Base-by-base conservation (phyloP, 179 eudicot species). In the Actinidia arguta region DNA sequence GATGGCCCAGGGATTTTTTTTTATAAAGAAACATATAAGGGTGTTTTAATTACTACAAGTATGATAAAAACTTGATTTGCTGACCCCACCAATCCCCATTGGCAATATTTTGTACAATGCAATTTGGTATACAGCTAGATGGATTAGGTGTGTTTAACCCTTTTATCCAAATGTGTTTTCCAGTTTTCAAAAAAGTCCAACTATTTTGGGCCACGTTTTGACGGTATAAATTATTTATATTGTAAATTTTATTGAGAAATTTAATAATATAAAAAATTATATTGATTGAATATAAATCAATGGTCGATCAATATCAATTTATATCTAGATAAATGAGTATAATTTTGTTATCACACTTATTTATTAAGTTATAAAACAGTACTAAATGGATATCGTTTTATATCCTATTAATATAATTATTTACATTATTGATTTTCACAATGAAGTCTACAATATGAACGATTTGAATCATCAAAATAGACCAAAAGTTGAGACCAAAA, bases 51-150 rank as follows among this genome's bases (percentile, higher is more conserved):
- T 31, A 31, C 2, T 31, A 31, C 36, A 6, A 22, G 31, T 66
- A 22, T 0, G 11, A 13, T 72, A 27, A 20, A 42, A 13, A 25
- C 46, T 14, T 13, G 71, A 48, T 14, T 36, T 14, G 24, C 13
- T 14, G 76, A 5, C 58, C 59, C 63, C 42, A 18, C 78, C 42
- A 74, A 22, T 31, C 36, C 17, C 78, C 78, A 52, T 36, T 27
- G 52, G 78, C 8, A 14, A 8, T 36, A 27, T 72, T 11, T 18
- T 16, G 17, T 54, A 7, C 62, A 25, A 22, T 46, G 16, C 62
- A 74, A 72, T 48, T 72, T 72, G 58, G 58, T 22, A 22, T 31
- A 48, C 58, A 72, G 58, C 76, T 48, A 72, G 76, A 48, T 72
- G 58, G 76, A 48, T 71, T 47, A 47, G n/a, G 71, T 27, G 71